Base-by-base conservation (phyloP, 2,329 filamentous ascomycete species). In the Ophiocordyceps camponoti-leonardi region DNA sequence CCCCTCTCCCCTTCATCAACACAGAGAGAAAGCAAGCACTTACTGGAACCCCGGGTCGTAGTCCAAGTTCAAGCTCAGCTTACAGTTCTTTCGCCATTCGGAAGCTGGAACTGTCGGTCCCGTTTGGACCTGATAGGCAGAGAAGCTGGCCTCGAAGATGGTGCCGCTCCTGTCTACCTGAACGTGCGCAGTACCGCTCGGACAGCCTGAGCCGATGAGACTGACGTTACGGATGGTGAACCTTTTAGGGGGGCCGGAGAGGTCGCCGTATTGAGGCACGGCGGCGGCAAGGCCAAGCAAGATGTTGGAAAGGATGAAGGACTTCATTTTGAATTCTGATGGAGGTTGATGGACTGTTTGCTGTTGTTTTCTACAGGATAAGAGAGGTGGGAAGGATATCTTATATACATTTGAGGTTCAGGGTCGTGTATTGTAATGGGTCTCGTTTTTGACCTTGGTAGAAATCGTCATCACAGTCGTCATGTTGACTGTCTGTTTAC, bases 21-120 rank as follows among this genome's bases (percentile, higher is more conserved):
- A 14, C 6, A 23, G n/a, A 6, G 4, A 23, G 6, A 13, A 6
- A 6, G 26, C n/a, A 12, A 28, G 1, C 12, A 26, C 51, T 5
- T 48, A 56, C 54, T 56, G 54, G 48, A 49, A 56, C n/a, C 54
- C 54, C 11, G 44, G 16, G 16, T 50, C 45, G 48, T 54, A 56
- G 41, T 55, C 47, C 44, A 54, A 47, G 45, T 56, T 56, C 12
- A 56, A 37, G 19, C 50, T 55, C 22, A 56, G 44, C 51, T 54
- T 55, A 52, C 54, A 56, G 48, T 56, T 55, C 48, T 53, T 55
- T 23, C 54, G 52, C 53, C 51, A 54, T 44, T 56, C 52, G 11
- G 40, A 33, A 30, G 53, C 47, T 40, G 45, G 44, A 33, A 51
- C 52, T 39, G 48, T 49, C 0, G 52, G 52, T 13, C 53, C 54